These are phyloP conservation scores for Taxillus chinensis DNA, from an alignment of 164 flowering plant genomes.

Conservation along the genomic window DNA sequence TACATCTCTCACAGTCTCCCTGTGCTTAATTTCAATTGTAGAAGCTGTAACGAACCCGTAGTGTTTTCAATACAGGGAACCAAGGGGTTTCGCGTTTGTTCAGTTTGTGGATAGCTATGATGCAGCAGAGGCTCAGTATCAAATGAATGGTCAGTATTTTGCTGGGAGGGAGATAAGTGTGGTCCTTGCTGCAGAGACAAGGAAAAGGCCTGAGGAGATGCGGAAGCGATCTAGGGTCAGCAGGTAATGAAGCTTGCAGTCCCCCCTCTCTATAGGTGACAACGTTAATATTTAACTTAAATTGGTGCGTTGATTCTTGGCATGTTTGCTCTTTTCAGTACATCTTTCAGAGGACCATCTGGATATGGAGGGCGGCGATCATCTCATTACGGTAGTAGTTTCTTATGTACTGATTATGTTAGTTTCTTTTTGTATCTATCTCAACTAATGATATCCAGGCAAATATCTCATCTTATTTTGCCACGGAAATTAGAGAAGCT, in stretches of 20 bases:
- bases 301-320: conserved; percentile 1
- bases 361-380: conserved; percentile 50
- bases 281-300: neutral
- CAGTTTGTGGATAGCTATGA: conserved; percentile 78
- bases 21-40: neutral
- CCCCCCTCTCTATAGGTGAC: neutral
- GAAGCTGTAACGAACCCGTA: conserved; percentile 1
- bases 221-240: conserved; percentile 44
- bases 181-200: conserved; percentile 71
- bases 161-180: conserved; percentile 75
- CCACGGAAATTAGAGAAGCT: too few species aligned
- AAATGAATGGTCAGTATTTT: conserved; percentile 69
- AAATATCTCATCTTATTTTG: too few species aligned
- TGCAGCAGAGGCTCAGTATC: conserved; percentile 72
- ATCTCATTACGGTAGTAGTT: conserved; percentile 43
- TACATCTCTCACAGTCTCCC: neutral
- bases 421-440: too few species aligned
- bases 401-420: too few species aligned
- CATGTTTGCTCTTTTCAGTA: neutral
- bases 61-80: conserved; percentile 42
- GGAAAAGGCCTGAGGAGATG: conserved; percentile 92
- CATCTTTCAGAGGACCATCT: conserved; percentile 30
- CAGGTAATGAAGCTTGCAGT: conserved; percentile 13
- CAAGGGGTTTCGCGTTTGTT: conserved; percentile 93
- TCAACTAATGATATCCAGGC: too few species aligned